A percentile compares a stretch with the other conserved stretches of the same genome.
Conservation (phyloP, 2,329 filamentous ascomycete genomes). For the Pseudogymnoascus pannorum region DNA sequence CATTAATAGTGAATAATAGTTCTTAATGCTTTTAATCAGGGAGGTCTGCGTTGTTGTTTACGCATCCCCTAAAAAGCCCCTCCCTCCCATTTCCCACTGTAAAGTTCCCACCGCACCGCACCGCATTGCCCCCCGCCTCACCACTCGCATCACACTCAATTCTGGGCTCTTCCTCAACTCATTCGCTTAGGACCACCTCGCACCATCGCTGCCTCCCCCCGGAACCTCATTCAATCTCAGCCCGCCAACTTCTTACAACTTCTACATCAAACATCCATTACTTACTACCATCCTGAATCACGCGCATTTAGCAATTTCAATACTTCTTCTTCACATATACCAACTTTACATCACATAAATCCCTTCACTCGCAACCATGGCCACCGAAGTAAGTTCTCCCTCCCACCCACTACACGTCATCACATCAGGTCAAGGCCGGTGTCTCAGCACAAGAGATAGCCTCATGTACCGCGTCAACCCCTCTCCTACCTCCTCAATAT, state of each 20-base stretch:
- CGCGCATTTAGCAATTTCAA: background rate
- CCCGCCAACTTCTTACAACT: constrained; percentile 6
- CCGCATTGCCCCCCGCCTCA: background rate
- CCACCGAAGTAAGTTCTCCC: constrained; percentile 30
- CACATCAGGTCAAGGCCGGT: background rate
- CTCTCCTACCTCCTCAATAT: background rate
- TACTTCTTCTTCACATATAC: background rate
- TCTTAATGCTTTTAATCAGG: no score
- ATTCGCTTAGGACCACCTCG: constrained; percentile 9
- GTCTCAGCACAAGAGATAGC: constrained; percentile 4
- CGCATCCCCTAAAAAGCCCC: background rate
- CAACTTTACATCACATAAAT: background rate
- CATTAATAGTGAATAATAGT: background rate
- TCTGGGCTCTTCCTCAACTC: background rate
- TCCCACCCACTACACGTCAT: constrained; percentile 13
- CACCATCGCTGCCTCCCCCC: constrained; percentile 4
- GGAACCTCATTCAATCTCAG: constrained; percentile 10
- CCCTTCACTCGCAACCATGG: constrained; percentile 22
- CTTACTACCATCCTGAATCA: constrained; percentile 6
- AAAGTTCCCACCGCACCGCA: background rate
- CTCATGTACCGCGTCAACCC: constrained; percentile 22
- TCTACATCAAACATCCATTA: background rate
- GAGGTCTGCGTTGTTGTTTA: background rate
- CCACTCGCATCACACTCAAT: background rate
- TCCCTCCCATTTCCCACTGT: background rate